Evolutionary conservation across 306 rosid genomes (phyloP), one percentile per base, ranked within the genome.

Genomic region (Mimosa pudica): DNA sequence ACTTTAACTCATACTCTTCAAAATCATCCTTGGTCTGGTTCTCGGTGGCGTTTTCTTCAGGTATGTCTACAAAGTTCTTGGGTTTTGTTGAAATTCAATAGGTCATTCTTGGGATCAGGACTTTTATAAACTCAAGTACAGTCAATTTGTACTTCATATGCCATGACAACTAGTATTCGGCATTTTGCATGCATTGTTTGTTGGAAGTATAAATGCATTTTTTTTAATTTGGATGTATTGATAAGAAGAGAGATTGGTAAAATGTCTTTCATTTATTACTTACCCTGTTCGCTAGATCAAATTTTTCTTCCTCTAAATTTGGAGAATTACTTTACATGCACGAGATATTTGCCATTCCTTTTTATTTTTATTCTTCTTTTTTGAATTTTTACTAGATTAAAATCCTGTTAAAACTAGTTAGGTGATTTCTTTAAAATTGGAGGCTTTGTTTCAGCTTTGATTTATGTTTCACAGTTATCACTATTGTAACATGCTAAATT

Each of bases 31-130:
- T 90, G 92, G 94, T 75, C 14, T 71, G 75, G 84, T 24, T 90
- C 94, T 55, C 92, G 92, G 7, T 90, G 95, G 95, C 91, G 95
- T 24, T 84, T 81, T 89, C 91, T 90, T 85, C 86, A 90, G 92
- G 95, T 90, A 80, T 58, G 52, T 14, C 4, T 35, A 4, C 46
- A 33, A 18, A 41, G 42, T 44, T 11, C 36, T 55, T 47, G 17
- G 33, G 48, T 6, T 54, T 70, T 13, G 45, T 69, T 33, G 51
- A 48, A 36, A 48, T 36, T 48, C 64, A 24, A 24, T 24, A 33
- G 18, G 33, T 41, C 38, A 58, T 24, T 14, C 17, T 38, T 78
- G 81, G 58, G 41, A 35, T 38, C 68, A 75, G 58, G 69, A 10
- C 44, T 70, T 60, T 44, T 71, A 62, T 6, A 70, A 70, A 79